These are phyloP conservation scores for Ustilago crameri DNA, from an alignment of 1,284 basidiomycete genomes.

Conservation along the genomic window DNA sequence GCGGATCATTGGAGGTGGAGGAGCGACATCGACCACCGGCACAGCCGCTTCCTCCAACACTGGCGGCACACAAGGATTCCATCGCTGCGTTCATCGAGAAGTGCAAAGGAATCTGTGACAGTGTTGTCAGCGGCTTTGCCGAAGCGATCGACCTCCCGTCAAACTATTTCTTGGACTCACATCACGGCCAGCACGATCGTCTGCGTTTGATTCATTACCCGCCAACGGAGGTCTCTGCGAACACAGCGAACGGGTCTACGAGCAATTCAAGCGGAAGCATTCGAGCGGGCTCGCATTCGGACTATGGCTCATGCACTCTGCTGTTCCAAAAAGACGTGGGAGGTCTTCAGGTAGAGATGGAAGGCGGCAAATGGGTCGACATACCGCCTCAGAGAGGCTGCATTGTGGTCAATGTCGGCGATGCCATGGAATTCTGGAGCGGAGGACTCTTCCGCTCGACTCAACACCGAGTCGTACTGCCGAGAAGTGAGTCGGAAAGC, in stretches of 20 bases:
- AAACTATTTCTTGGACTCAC: conserved; percentile 32
- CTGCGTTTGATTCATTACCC: conserved; percentile 61
- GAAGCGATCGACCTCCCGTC: conserved; percentile 39
- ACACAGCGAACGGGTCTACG: background rate
- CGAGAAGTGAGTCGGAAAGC: conserved; percentile 37
- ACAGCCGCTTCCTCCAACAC: conserved; percentile 37
- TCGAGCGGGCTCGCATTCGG: conserved; percentile 69
- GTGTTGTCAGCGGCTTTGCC: conserved; percentile 49
- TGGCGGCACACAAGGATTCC: conserved; percentile 14
- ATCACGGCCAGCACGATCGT: conserved; percentile 52
- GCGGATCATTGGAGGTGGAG: conserved; percentile 1
- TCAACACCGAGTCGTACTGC: conserved; percentile 56
- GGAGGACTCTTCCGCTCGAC: conserved; percentile 53
- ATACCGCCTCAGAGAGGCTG: conserved; percentile 82
- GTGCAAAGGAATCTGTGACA: conserved; percentile 44
- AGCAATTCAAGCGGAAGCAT: conserved; percentile 23
- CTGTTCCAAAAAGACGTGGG: conserved; percentile 87
- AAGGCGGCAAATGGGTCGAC: conserved; percentile 72
- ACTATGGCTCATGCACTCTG: conserved; percentile 84
- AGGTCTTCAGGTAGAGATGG: conserved; percentile 76
- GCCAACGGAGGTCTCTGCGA: conserved; percentile 23
- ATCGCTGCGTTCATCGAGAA: conserved; percentile 41
- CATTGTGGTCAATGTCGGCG: conserved; percentile 84
- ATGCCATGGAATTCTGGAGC: conserved; percentile 73
- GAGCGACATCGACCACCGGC: conserved; percentile 24